Evolutionary conservation across 2,329 filamentous ascomycete genomes (phyloP).

Genomic region (Talaromyces pinophilus): DNA sequence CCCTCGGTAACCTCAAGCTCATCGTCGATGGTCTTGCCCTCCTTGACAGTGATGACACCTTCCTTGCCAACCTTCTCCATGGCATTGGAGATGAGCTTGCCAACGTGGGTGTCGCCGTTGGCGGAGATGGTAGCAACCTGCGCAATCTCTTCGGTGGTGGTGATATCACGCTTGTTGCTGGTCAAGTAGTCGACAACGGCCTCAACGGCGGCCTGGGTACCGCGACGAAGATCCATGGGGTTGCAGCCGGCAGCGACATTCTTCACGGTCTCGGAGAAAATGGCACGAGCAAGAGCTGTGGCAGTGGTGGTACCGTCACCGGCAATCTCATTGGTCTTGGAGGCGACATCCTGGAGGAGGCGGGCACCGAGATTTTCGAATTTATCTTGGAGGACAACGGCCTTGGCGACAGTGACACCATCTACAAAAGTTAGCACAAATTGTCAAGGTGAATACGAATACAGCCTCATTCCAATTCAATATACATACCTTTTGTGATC

Average conservation of each 20-base stretch:
- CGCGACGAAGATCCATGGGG: conserved; percentile 96
- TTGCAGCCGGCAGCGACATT: conserved; percentile 99
- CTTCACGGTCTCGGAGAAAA: conserved; percentile 99
- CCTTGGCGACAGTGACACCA: conserved; percentile 86
- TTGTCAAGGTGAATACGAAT: conserved; percentile 8
- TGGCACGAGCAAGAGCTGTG: conserved; percentile 92
- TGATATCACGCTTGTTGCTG: conserved; percentile 97
- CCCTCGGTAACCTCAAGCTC: conserved; percentile 99
- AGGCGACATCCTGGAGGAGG: conserved; percentile 95
- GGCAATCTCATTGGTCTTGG: conserved; percentile 98
- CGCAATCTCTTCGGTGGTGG: conserved; percentile 92
- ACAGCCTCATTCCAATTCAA: background rate
- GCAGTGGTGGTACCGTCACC: conserved; percentile 98
- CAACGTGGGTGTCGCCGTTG: conserved; percentile 94
- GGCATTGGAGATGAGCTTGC: conserved; percentile 91
- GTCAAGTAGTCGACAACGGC: conserved; percentile 92
- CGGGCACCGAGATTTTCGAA: conserved; percentile 99
- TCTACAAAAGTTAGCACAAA: conserved; percentile 53
- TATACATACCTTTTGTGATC: conserved; percentile 89
- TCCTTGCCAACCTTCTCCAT: conserved; percentile 99
- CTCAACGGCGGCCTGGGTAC: conserved; percentile 94
- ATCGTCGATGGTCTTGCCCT: conserved; percentile 97
- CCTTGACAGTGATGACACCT: conserved; percentile 99
- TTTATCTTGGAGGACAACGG: conserved; percentile 93
- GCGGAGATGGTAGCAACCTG: conserved; percentile 98